Base-by-base conservation (phyloP, 1,284 basidiomycete genomes). In the Melampsora larici-populina region DNA sequence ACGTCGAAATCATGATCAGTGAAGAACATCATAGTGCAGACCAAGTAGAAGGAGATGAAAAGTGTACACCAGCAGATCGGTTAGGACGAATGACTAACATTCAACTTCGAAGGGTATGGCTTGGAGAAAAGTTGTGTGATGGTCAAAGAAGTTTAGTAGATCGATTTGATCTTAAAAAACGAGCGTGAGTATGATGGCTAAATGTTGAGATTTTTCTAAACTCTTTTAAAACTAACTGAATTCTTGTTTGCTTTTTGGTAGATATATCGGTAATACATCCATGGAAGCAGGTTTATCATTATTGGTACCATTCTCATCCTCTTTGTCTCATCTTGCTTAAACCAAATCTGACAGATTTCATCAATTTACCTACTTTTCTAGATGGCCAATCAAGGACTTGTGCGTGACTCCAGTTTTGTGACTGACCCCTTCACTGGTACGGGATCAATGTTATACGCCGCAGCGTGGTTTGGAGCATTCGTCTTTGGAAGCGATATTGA, bases 381-480 rank as follows among this genome's bases (percentile, higher is more conserved):
- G 49, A 97, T 98, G 93, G 94, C 95, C 8, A 95, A 94, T 81
- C 97, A 99, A 85, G 90, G 94, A 0, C 85, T 96, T 82, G 94
- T 76, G 94, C 92, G 91, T 94, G 0, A 92, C 1, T 94, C 94
- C 51, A 96, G 92, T 84, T 84, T 97, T 43, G 87, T 98, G 24
- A 98, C 98, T 81, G 97, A 99, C 83, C 97, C 97, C 0, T 99
- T 99, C 83, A 89, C 92, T 67, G 97, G 97, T 0, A 99, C 97
- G 0, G 97, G 97, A 7, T 97, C 94, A 80, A 92, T 97, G 90
- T 89, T 94, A 40, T 95, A 97, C 84, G 85, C 87, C 0, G 81
- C 82, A 3, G 92, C 93, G 0, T 88, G 93, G 82, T 97, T 96
- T 80, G 97, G 97, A 17, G 91, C 94, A 0, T 85, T 89, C 66